Base-by-base conservation (phyloP, 2,329 filamentous ascomycete genomes). In the Xylaria hypoxylon region DNA sequence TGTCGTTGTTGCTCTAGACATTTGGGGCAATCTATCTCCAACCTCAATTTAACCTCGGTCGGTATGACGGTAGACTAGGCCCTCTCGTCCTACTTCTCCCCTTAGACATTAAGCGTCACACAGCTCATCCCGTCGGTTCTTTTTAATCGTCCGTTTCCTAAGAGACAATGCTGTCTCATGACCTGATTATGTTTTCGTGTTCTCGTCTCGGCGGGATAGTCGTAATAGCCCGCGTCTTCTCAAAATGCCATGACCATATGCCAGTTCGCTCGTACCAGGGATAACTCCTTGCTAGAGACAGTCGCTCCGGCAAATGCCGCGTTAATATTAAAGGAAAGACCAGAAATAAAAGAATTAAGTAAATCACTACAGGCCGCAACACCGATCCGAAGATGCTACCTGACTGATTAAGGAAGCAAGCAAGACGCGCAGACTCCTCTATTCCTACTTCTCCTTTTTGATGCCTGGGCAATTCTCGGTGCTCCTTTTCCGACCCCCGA, bases 391-490 rank as follows among this genome's bases (percentile, higher is more conserved):
- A 67, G 55, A 68, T 70, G 69, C 69, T 69, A 68, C 64, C 59
- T 38, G 69, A 71, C 63, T 66, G 70, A 70, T 59, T 65, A 65
- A 69, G 60, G 60, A 68, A 66, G 63, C 66, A 67, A 67, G 59
- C 66, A 67, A 67, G 59, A 71, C 56, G 38, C 44, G 60, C 57
- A 67, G 56, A 68, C 68, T 62, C 68, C 70, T 75, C 74, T 76
- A 75, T 72, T 69, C 70, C 70, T 70, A 72, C 63, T 71, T 75
- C 71, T 76, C 72, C 47, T 73, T 76, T 77, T 73, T 77, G 61
- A 73, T 74, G 68, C 68, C 65, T 62, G 70, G 69, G 70, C 72
- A 72, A 73, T 74, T 69, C 60, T 77, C 74, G 45, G 59, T 74
- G 70, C 75, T 76, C 73, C 72, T 72, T 74, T 77, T 77, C 66